Base-by-base conservation (phyloP, 768 basidiomycete species). In the Trametes meyenii region DNA sequence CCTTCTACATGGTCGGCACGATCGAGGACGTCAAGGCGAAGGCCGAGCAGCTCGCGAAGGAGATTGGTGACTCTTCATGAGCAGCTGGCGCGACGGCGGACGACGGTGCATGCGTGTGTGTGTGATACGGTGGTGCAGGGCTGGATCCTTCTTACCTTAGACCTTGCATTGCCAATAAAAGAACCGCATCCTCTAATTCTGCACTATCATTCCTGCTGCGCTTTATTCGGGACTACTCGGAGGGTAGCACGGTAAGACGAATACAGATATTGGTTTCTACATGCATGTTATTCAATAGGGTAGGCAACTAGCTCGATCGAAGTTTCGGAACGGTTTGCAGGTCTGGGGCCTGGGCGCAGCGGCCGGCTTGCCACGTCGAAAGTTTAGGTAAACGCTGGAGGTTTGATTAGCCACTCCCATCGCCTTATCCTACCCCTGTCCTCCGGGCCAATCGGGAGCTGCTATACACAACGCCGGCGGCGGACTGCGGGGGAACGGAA, bases 1-100 rank as follows among this genome's bases (percentile, higher is more conserved):
- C 96, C 55, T 98, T 98, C 86, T 98, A 97, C 84, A 98, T 96
- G 94, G 86, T 87, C 72, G 96, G 96, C 69, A 96, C 94, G 69
- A 96, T 98, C 71, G 93, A 95, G 77, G 96, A 98, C 68, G 96
- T 91, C 75, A 95, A 96, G 83, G 77, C 84, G 67, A 99, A 99
- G 88, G 97, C 97, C 66, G 96, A 96, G 78, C 90, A 96, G 76
- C 87, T 96, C 68, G 92, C 94, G 60, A 96, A 96, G 85, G 96
- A 98, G 71, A 93, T 96, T 82, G 84, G 77, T 64, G 75, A 84
- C 50, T 74, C 74, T 64, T 75, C 69, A 69, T 67, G 58, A 60
- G 53, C 62, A 49, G 46, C 46, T 62, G 23, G 46, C 46, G 24
- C n/a, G 42, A 23, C 48, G 57, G 52, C 44, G 36, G 53, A 44